Evolutionary conservation across 2,329 filamentous ascomycete genomes (phyloP).

Genomic region (Coniochaeta sp.): DNA sequence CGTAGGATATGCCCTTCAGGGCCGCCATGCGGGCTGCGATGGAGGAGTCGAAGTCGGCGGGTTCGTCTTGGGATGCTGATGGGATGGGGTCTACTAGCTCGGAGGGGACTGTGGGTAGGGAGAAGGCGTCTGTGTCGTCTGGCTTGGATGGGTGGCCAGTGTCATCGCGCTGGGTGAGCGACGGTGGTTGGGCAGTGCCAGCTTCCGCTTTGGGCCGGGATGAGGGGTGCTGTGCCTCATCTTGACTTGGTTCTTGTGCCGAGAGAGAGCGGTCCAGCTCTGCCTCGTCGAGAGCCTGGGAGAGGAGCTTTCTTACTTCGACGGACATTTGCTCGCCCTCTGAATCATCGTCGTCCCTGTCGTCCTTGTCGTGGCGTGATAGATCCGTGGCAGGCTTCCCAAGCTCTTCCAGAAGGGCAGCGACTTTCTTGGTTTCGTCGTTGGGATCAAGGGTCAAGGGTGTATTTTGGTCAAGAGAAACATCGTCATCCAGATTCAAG

Average conservation of each 20-base stretch:
- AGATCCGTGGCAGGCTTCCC: constrained; percentile 7
- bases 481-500: constrained; percentile 25
- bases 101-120: constrained; percentile 39
- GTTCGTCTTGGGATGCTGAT: constrained; percentile 5
- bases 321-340: constrained; percentile 41
- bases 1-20: constrained; percentile 29
- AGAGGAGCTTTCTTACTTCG: constrained; percentile 36
- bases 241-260: neutral
- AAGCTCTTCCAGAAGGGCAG: constrained; percentile 23
- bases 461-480: constrained; percentile 7
- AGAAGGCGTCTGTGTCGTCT: constrained; percentile 17
- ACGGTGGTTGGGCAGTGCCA: neutral
- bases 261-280: constrained; percentile 21
- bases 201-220: no score
- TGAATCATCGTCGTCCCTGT: constrained; percentile 28
- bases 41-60: constrained; percentile 30
- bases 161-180: no score
- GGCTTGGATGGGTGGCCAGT: neutral
- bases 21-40: constrained; percentile 46
- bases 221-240: neutral
- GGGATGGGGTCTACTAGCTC: constrained; percentile 29
- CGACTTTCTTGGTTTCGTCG: constrained; percentile 23
- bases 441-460: constrained; percentile 9
- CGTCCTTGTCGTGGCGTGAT: neutral
- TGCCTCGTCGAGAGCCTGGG: constrained; percentile 37